These are phyloP conservation scores for Rhytidhysteron rufulum DNA, from an alignment of 2,329 filamentous ascomycete genomes.

Conservation along the genomic window DNA sequence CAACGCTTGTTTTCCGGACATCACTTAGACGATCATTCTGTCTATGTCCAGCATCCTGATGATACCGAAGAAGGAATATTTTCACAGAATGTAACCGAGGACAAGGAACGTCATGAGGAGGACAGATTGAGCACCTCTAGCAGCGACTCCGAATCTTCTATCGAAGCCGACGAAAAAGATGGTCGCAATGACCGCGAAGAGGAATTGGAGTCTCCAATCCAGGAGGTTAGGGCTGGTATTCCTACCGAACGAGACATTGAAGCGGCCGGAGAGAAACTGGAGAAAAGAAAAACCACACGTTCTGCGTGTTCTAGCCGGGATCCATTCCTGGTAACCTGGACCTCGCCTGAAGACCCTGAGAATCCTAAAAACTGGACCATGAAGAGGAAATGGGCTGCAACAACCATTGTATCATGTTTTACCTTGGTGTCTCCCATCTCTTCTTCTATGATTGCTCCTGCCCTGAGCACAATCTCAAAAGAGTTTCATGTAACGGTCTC, in stretches of 20 bases:
- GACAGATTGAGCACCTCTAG: slow-evolving; percentile 10
- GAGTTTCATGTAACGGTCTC: slow-evolving; percentile 30
- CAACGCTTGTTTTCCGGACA: slow-evolving; percentile 26
- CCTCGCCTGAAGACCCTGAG: slow-evolving; percentile 41
- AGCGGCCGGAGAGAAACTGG: slow-evolving; percentile 12
- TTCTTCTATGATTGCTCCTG: slow-evolving; percentile 36
- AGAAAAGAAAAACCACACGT: slow-evolving; percentile 21
- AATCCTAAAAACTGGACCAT: slow-evolving; percentile 48
- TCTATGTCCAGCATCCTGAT: slow-evolving; percentile 32
- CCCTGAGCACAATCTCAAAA: slow-evolving; percentile 21
- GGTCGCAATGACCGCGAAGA: slow-evolving; percentile 2
- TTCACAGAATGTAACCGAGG: slow-evolving; percentile 24
- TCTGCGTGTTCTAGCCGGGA: slow-evolving; percentile 26
- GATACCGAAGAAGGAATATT: slow-evolving; percentile 21
- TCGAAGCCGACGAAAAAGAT: slow-evolving; percentile 12
- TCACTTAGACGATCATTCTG: slow-evolving; percentile 31
- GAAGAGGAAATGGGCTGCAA: slow-evolving; percentile 43
- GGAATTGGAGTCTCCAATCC: slow-evolving; percentile 11
- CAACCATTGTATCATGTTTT: slow-evolving; percentile 40
- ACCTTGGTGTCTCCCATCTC: slow-evolving; percentile 38
- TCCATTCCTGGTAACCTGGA: slow-evolving; percentile 41
- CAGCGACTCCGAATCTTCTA: slow-evolving; percentile 9
- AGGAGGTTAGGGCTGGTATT: slow-evolving; percentile 25
- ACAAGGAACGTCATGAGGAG: slow-evolving; percentile 14
- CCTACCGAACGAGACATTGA: slow-evolving; percentile 30